Base-by-base conservation (phyloP, 2,329 filamentous ascomycete genomes). In the Davidsoniella virescens region DNA sequence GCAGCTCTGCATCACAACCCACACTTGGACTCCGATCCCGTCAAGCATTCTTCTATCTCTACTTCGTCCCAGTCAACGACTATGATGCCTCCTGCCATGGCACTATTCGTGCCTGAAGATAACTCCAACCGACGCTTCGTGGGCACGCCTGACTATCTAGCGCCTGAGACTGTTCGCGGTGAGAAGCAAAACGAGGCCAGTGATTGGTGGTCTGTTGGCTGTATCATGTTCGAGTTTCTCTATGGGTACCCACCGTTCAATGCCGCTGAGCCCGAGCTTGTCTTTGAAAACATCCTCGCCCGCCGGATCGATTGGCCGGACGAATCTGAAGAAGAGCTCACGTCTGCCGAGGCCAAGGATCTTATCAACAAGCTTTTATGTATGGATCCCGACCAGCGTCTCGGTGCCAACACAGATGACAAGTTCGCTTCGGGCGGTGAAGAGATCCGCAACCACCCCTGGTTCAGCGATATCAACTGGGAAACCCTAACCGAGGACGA, bases 171-270 rank as follows among this genome's bases (percentile, higher is more conserved):
- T 0, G 94, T 98, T 61, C 88, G 87, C 56, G 92, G 93, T 46
- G 80, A 87, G 56, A 87, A 90, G 1, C 92, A 98, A 64, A 92
- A 98, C 60, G 90, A 96, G 64, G 92, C 90, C 57, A 96, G 92
- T 61, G 92, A 98, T 78, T 98, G 92, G 92, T 98, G 92, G 92
- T 96, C 92, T 18, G 74, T 98, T n/a, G 92, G 92, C 1, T 98
- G 93, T 63, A 96, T 98, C 58, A 70, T 96, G 64, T 98, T 95
- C 59, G 92, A 98, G 60, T 95, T 94, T 57, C 69, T 98, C 2
- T 96, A 86, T 60, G 92, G 92, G 1, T 82, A 86, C 52, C 92
- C 92, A 1, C 92, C 92, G 0, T 98, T 98, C 64, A 87, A 96
- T 62, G 92, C 87, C 1, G 71, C 74, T 17, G 87, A 88, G 44